Evolutionary conservation across 352 stramenopile genomes (phyloP), one percentile per base, ranked within the genome.

Genomic region (Sclerospora graminicola): DNA sequence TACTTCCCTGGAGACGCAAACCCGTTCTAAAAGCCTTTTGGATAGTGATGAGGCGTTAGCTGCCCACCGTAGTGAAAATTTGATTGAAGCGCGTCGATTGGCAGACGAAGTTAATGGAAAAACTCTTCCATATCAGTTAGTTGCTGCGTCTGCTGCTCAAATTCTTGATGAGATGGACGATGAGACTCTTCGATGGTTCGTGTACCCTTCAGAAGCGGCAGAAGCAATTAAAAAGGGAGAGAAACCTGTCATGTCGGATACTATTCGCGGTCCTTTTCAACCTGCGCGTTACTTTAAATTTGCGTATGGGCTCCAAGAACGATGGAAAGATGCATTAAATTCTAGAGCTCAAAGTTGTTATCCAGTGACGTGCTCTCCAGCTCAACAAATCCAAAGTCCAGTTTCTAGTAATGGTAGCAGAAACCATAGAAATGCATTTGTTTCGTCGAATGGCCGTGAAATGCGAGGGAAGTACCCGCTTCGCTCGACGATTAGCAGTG

Each of bases 201-300:
- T 75, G 10, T 83, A 85, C 40, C 76, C 79, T 23, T 69, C 66
- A 0, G 76, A 91, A 48, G 76, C 66, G 78, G 82, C 41, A 89
- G 97, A 74, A 66, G 93, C 41, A 52, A 77, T 64, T 69, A 98
- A 78, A 79, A 80, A 20, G 8, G 63, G 65, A 51, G 89, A 43
- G 62, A 96, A 61, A 79, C 97, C 63, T 54, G 88, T n/a, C n/a
- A n/a, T n/a, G n/a, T n/a, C n/a, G n/a, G n/a, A n/a, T n/a, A n/a
- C n/a, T n/a, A n/a, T n/a, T 30, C 34, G 59, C 24, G 70, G 70
- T 37, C 70, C 67, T 5, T 78, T 66, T 32, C 70, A 83, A 19
- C 68, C 68, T 21, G 57, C 62, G 8, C 60, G 66, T 28, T 84
- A 81, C 41, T 39, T 69, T n/a, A 42, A 47, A 7, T 56, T 63